phyloP scores from a whole-genome alignment of 805 yeast genomes.

The Candida boidinii region DNA sequence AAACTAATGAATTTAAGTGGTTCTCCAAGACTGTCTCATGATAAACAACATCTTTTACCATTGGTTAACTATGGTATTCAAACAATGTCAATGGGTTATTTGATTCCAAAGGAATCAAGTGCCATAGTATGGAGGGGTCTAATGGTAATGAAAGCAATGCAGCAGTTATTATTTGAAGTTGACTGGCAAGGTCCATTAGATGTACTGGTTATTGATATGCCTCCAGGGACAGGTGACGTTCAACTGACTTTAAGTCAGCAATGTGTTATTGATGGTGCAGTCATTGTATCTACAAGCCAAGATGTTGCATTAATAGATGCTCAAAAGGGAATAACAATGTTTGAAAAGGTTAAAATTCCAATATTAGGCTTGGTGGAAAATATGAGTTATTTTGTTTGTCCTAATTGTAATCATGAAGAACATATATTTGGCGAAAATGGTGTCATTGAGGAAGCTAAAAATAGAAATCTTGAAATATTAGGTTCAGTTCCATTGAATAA shows the following conservation, averaged over 20 bases:
- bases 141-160: constrained; percentile 80
- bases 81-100: constrained; percentile 86
- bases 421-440: constrained; percentile 71
- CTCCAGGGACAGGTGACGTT: constrained; percentile 89
- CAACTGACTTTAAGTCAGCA: constrained; percentile 79
- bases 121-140: constrained; percentile 83
- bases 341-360: constrained; percentile 61
- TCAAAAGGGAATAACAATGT: constrained; percentile 73
- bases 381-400: constrained; percentile 72
- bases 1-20: constrained; percentile 58
- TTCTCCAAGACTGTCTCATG: constrained; percentile 49
- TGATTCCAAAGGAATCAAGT: constrained; percentile 54
- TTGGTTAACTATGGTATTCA: constrained; percentile 66
- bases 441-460: constrained; percentile 38
- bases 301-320: constrained; percentile 79
- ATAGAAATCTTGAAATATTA: constrained; percentile 39
- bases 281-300: constrained; percentile 80
- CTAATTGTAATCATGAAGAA: constrained; percentile 64
- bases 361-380: constrained; percentile 72
- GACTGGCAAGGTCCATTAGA: constrained; percentile 59
- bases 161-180: constrained; percentile 77
- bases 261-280: constrained; percentile 67
- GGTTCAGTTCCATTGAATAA: constrained; percentile 64
- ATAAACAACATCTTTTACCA: constrained; percentile 52
- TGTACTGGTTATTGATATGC: constrained; percentile 70